A percentile compares a stretch with the other conserved stretches of the same genome.
Evolutionary conservation across 2,329 filamentous ascomycete genomes (phyloP).

Genomic region (Penicillium sp.): DNA sequence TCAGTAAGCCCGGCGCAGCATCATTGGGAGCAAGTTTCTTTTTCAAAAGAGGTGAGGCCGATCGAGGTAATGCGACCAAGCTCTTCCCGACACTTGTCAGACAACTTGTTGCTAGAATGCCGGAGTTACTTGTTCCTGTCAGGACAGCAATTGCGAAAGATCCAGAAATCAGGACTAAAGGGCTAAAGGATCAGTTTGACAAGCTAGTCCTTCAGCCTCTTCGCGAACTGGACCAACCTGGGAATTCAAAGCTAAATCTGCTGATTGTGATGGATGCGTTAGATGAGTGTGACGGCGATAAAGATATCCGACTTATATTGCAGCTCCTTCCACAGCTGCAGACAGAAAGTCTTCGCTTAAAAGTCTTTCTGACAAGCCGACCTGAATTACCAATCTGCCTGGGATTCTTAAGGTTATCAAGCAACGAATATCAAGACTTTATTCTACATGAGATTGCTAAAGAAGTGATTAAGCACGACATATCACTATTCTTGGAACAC

Average conservation of each 20-base stretch:
- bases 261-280: slow-evolving; percentile 25
- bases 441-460: slow-evolving; percentile 28
- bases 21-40: slow-evolving; percentile 32
- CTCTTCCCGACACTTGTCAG: background rate
- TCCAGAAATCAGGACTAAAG: slow-evolving; percentile 25
- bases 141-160: slow-evolving; percentile 22
- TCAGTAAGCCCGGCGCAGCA: background rate
- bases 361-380: slow-evolving; percentile 33
- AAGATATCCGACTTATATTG: slow-evolving; percentile 27
- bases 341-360: slow-evolving; percentile 16
- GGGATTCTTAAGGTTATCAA: slow-evolving; percentile 24
- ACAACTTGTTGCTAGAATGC: slow-evolving; percentile 11
- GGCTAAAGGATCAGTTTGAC: slow-evolving; percentile 29
- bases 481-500: slow-evolving; percentile 27
- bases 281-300: slow-evolving; percentile 32
- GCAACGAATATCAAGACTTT: slow-evolving; percentile 25
- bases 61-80: background rate
- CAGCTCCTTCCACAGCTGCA: slow-evolving; percentile 23
- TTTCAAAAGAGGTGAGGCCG: background rate
- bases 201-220: slow-evolving; percentile 24
- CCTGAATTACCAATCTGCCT: slow-evolving; percentile 31
- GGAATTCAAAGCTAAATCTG: background rate
- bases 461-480: slow-evolving; percentile 29
- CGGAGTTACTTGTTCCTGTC: slow-evolving; percentile 27
- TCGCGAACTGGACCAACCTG: background rate